Base-by-base conservation (phyloP, 495 filamentous ascomycete species). In the Platismatia glauca region DNA sequence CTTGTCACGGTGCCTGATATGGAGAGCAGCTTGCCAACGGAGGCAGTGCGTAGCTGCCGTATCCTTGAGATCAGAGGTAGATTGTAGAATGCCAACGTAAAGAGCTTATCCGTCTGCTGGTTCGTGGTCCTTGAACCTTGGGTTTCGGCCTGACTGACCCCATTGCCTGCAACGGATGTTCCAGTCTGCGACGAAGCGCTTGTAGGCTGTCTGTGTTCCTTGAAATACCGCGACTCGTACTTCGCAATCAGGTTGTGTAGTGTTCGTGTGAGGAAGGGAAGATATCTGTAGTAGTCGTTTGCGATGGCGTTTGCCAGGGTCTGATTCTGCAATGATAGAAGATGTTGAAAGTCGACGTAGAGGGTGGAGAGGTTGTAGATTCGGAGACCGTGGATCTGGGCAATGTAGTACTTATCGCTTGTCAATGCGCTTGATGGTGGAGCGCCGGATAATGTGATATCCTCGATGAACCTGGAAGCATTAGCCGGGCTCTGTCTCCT, bases 1-100 rank as follows among this genome's bases (percentile, higher is more conserved):
- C 94, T 82, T 1, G 94, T 99, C 48, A 95, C 92, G 3, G 94
- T 99, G 31, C 95, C 94, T 18, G 93, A 97, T 67, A 99, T 91
- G 3, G 93, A 96, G 16, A 93, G 84, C 38, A 99, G 82, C 65
- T 91, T 88, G 57, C 94, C 94, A 66, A 99, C 92, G 64, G 94
- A 89, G n/a, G 81, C 79, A 33, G 94, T 96, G 29, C 94, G 87
- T 62, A 99, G 81, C 67, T 91, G 86, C 60, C 94, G 88, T 62
- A 99, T 80, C 66, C 94, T 82, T 7, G 92, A 94, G 35, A 97
- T 89, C n/a, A 97, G 80, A 1, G 94, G 93, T 24, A 99, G 78
- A 71, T 97, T 96, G 78, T 97, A 97, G 73, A 97, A 97, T 16
- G 95, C 95, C 34, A 97, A 79, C 20, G 91, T 82, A 70, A 99